Conservation (phyloP, 169 alveolate species). For the Ichthyophthirius multifiliis region DNA sequence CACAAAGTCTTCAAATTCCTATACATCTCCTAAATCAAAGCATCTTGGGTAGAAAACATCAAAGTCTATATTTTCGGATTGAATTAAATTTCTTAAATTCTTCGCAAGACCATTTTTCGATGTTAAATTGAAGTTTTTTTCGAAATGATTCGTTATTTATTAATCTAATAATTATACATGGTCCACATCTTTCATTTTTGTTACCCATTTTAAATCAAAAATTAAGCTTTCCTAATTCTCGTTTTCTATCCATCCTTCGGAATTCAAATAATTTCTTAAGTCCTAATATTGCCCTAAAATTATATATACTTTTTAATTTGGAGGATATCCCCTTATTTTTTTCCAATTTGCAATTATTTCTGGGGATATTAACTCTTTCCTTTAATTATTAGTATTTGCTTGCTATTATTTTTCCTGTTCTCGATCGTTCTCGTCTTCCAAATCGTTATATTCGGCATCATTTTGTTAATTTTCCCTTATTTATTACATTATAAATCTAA, state of each 20-base stretch:
- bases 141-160: not conserved
- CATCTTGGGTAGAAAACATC: constrained; percentile 87
- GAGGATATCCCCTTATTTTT: not conserved
- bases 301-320: not conserved
- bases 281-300: not conserved
- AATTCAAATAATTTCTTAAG: not conserved
- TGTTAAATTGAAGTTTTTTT: not conserved
- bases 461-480: not conserved
- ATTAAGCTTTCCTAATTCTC: not conserved
- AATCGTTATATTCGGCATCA: not conserved
- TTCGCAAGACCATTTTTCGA: constrained; percentile 9
- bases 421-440: not conserved
- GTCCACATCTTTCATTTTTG: constrained; percentile 4
- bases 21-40: constrained; percentile 73
- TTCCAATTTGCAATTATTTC: constrained; percentile 8
- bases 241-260: constrained; percentile 6
- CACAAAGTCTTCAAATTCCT: constrained; percentile 80
- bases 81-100: constrained; percentile 6
- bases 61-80: constrained; percentile 50
- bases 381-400: not conserved
- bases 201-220: constrained; percentile 9
- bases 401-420: not conserved
- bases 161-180: not conserved
- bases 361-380: not conserved
- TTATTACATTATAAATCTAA: not conserved